phyloP scores from a whole-genome alignment of 805 yeast genomes.

The Candida glaebosa region DNA sequence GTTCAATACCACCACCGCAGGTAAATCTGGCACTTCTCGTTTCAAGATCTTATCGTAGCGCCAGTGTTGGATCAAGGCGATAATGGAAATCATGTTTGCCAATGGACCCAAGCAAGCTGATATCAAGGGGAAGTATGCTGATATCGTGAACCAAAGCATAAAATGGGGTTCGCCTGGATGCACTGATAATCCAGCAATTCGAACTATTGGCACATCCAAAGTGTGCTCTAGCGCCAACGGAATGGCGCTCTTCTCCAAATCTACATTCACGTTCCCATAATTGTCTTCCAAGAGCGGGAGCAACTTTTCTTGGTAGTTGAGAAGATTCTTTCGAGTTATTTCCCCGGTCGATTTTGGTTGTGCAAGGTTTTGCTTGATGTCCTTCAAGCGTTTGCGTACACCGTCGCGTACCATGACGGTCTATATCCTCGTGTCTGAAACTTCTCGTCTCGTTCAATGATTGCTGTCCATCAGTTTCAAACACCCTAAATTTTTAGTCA shows the following conservation, averaged over 20 bases:
- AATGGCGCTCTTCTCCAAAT: not conserved
- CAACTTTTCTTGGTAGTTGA: constrained; percentile 4
- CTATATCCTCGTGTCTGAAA: not conserved
- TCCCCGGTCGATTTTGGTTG: not conserved
- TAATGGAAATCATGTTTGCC: constrained; percentile 68
- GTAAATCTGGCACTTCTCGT: constrained; percentile 27
- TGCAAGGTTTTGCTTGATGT: not conserved
- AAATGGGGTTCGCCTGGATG: constrained; percentile 37
- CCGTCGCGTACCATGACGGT: not conserved
- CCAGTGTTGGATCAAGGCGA: constrained; percentile 74
- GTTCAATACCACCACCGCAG: constrained; percentile 53
- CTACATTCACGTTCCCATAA: not conserved
- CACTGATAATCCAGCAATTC: constrained; percentile 27
- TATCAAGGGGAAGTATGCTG: constrained; percentile 69
- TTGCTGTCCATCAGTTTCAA: no score
- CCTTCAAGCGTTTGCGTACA: not conserved
- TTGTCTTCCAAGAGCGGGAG: constrained; percentile 13
- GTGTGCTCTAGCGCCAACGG: constrained; percentile 25
- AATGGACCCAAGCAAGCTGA: constrained; percentile 80
- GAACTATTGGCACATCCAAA: constrained; percentile 28
- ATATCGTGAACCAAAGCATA: constrained; percentile 59
- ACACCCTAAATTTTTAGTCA: no score
- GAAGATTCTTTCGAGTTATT: not conserved
- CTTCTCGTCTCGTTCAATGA: no score
- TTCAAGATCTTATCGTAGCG: constrained; percentile 27